A percentile compares a stretch with the other conserved stretches of the same genome.
These are phyloP conservation scores for Biscutella laevigata DNA, from an alignment of 441 rosid genomes.

Conservation along the genomic window DNA sequence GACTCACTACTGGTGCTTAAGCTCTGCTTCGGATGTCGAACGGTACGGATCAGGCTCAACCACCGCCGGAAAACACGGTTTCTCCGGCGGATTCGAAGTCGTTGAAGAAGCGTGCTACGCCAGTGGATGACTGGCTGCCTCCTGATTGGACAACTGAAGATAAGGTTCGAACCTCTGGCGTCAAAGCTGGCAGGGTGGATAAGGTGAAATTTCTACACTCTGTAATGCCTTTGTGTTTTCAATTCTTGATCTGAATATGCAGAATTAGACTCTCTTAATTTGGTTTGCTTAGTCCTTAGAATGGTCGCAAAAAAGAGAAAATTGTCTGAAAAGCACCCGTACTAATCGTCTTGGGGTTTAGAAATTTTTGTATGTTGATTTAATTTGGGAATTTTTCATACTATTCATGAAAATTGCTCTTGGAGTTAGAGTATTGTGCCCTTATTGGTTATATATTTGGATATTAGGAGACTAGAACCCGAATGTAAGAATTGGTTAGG, in stretches of 20 bases:
- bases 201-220: constrained; percentile 28
- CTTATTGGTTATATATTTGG: not conserved
- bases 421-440: not conserved
- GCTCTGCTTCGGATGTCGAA: constrained; percentile 5
- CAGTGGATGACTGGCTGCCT: constrained; percentile 55
- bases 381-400: not conserved
- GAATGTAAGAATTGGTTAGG: no score
- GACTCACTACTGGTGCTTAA: no score
- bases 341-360: no score
- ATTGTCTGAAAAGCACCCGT: not conserved
- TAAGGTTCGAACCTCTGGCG: constrained; percentile 53
- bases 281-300: not conserved
- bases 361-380: not conserved
- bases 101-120: constrained; percentile 20
- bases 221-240: not conserved
- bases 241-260: not conserved
- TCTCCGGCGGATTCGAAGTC: constrained; percentile 12
- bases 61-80: constrained; percentile 4
- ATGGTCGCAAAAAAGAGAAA: no score
- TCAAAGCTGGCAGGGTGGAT: constrained; percentile 57
- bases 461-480: not conserved
- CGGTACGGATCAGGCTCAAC: constrained; percentile 7
- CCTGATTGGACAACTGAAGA: constrained; percentile 68
- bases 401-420: not conserved
- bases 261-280: not conserved